Evolutionary conservation across 2,329 filamentous ascomycete species (phyloP).

Genomic region (Paramyrothecium roridum): DNA sequence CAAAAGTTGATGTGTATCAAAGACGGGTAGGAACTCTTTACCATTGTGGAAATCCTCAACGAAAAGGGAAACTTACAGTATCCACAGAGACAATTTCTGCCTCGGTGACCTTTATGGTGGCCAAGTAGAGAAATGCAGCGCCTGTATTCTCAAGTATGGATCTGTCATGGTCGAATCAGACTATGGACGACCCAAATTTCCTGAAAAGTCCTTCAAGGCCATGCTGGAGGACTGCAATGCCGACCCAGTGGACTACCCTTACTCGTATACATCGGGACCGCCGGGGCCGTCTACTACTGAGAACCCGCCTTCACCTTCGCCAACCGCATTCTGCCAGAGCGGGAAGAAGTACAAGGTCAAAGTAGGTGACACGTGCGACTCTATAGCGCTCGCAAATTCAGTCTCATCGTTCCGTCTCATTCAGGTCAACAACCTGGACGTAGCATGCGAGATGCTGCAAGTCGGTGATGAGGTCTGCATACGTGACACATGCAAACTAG

Average conservation of each 20-base stretch:
- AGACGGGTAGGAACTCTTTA: neutral
- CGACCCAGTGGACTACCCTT: neutral
- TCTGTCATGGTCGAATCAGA: neutral
- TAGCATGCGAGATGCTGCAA: neutral
- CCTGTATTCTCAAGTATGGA: constrained; percentile 1
- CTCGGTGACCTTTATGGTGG: neutral
- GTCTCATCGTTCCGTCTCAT: constrained; percentile 2
- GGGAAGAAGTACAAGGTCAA: constrained; percentile 1
- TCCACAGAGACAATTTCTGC: neutral
- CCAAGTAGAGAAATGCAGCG: neutral
- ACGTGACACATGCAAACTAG: neutral
- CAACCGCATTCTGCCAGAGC: neutral
- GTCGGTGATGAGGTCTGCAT: neutral
- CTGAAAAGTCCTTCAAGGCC: neutral
- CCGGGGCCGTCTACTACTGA: neutral
- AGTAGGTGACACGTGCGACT: constrained; percentile 2
- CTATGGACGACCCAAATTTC: neutral
- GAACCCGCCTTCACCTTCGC: neutral
- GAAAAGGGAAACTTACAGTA: neutral
- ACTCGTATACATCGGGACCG: neutral
- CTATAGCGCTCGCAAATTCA: constrained; percentile 1
- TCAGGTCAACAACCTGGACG: neutral
- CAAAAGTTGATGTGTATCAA: constrained; percentile 1
- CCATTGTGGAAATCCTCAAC: neutral
- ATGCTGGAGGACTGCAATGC: neutral